Evolutionary conservation across 192 early-diverging fungal genomes (phyloP).

Genomic region (Spizellomyces sp.): DNA sequence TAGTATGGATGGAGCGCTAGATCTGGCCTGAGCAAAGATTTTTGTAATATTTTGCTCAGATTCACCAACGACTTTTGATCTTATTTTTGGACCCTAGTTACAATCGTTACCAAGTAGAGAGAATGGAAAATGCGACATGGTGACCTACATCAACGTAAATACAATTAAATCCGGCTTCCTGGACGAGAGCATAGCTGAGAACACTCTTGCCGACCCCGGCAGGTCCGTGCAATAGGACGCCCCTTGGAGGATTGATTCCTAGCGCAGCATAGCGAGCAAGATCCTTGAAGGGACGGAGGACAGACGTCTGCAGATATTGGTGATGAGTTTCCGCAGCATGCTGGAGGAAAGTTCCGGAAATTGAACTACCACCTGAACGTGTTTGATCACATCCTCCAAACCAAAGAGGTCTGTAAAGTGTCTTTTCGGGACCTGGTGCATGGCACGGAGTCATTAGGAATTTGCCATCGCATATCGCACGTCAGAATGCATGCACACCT

Average conservation of each 20-base stretch:
- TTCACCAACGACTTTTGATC: slow-evolving; percentile 93
- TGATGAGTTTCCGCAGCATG: slow-evolving; percentile 39
- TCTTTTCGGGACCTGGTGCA: slow-evolving; percentile 44
- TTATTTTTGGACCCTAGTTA: slow-evolving; percentile 71
- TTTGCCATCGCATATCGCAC: too few species aligned
- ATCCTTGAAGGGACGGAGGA: slow-evolving; percentile 60
- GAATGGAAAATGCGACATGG: not conserved
- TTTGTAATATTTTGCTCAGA: slow-evolving; percentile 83
- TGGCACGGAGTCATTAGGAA: too few species aligned
- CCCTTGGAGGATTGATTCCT: slow-evolving; percentile 72
- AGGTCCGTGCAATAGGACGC: slow-evolving; percentile 85
- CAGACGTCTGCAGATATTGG: slow-evolving; percentile 41
- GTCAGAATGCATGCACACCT: too few species aligned
- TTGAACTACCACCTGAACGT: slow-evolving; percentile 51
- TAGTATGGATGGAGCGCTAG: slow-evolving; percentile 84
- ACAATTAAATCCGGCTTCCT: slow-evolving; percentile 78
- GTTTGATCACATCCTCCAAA: slow-evolving; percentile 65
- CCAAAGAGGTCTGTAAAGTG: slow-evolving; percentile 78
- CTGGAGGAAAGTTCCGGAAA: not conserved
- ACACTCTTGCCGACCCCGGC: slow-evolving; percentile 89
- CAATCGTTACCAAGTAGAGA: not conserved
- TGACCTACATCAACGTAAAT: slow-evolving; percentile 75
- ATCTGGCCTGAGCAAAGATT: slow-evolving; percentile 81
- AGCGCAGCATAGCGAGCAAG: slow-evolving; percentile 56
- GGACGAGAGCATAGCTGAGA: slow-evolving; percentile 80